phyloP scores from a whole-genome alignment of 177 flowering plant species.

The Vitis hybrid region DNA sequence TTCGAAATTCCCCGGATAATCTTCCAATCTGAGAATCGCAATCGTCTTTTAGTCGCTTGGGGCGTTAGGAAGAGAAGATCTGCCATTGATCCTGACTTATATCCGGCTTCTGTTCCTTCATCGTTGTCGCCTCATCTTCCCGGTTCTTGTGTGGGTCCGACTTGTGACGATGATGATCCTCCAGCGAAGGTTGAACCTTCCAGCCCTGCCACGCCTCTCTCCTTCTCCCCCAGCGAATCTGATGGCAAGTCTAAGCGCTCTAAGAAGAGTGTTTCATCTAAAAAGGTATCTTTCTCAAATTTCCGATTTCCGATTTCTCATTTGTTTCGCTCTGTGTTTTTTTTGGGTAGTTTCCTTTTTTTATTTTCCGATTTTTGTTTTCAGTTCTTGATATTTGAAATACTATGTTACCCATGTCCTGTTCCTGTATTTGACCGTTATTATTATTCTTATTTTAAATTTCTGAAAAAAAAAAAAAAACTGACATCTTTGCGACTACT shows the following conservation, averaged over 20 bases:
- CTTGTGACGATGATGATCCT: too few relatives aligned
- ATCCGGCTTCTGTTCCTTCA: background rate
- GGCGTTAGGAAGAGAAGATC: constrained; percentile 37
- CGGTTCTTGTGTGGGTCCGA: too few relatives aligned
- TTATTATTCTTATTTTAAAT: background rate
- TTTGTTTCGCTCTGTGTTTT: too few relatives aligned
- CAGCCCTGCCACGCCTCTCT: constrained; percentile 49
- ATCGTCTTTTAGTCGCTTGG: constrained; percentile 24
- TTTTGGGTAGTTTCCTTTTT: background rate
- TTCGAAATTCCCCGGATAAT: constrained; percentile 18
- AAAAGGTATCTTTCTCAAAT: constrained; percentile 23
- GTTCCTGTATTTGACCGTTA: too few relatives aligned
- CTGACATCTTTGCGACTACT: too few relatives aligned
- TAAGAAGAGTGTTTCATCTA: constrained; percentile 13
- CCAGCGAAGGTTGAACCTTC: constrained; percentile 13
- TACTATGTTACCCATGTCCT: background rate
- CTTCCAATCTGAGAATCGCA: background rate
- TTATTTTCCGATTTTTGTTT: background rate
- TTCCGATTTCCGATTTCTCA: background rate
- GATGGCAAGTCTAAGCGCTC: constrained; percentile 28
- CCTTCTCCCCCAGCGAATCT: constrained; percentile 41
- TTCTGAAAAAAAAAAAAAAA: too few relatives aligned
- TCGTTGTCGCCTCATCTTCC: too few relatives aligned
- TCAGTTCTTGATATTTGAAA: background rate
- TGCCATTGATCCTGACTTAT: background rate